Evolutionary conservation across 2,329 filamentous ascomycete genomes (phyloP).

Genomic region (Fusarium oligoseptatum): DNA sequence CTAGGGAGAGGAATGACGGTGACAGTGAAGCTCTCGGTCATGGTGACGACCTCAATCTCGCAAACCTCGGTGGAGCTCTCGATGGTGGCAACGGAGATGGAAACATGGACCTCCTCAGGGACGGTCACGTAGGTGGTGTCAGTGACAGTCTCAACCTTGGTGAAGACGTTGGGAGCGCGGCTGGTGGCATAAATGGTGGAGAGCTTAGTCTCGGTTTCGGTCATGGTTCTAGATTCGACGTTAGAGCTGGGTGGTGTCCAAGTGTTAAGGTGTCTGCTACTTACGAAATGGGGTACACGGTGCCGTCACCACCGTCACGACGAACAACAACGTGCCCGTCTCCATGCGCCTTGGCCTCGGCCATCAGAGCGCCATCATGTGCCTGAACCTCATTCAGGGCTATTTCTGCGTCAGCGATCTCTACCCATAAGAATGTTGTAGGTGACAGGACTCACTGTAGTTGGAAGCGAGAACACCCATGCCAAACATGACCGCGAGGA

Average conservation of each 20-base stretch:
- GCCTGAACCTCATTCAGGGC: conserved; percentile 8
- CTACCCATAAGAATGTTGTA: not conserved
- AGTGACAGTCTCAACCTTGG: conserved; percentile 43
- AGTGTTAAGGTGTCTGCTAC: conserved; percentile 17
- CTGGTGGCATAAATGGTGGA: conserved; percentile 52
- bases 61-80: conserved; percentile 43
- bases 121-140: conserved; percentile 48
- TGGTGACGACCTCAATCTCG: conserved; percentile 37
- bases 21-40: conserved; percentile 47
- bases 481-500: conserved; percentile 46
- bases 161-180: conserved; percentile 32
- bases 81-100: conserved; percentile 43
- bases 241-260: not conserved
- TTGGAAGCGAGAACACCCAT: conserved; percentile 46
- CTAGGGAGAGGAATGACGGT: conserved; percentile 44
- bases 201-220: conserved; percentile 51
- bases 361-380: not conserved
- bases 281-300: conserved; percentile 54
- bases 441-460: conserved; percentile 40
- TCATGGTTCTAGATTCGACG: conserved; percentile 48
- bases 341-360: not conserved
- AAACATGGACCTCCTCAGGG: conserved; percentile 39
- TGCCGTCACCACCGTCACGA: conserved; percentile 28
- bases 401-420: conserved; percentile 16
- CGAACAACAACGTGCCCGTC: conserved; percentile 15